Percentiles rank a stretch among this genome's conserved stretches.
Evolutionary conservation across 805 yeast genomes (phyloP).

Genomic region (Starmerella apis): DNA sequence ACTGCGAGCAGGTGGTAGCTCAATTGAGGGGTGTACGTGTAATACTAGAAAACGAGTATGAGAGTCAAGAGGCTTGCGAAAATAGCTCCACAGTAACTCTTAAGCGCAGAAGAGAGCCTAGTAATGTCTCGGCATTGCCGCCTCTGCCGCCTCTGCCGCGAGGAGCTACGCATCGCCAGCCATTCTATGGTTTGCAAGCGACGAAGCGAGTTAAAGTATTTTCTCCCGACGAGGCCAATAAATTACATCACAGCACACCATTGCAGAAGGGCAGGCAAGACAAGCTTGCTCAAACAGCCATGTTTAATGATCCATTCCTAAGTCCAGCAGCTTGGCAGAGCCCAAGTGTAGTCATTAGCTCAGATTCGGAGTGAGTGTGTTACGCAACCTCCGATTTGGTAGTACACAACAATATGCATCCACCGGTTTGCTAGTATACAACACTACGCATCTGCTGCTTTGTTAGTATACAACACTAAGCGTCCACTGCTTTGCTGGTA

Average conservation of each 20-base stretch:
- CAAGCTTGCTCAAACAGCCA: not conserved
- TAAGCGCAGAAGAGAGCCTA: not conserved
- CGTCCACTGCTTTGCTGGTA: no score
- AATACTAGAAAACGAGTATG: not conserved
- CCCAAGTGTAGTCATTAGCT: not conserved
- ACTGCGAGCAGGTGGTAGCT: constrained; percentile 13
- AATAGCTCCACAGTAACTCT: no score
- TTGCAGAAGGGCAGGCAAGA: not conserved
- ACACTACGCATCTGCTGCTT: no score
- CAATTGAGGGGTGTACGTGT: not conserved
- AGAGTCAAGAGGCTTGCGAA: no score
- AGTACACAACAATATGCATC: no score
- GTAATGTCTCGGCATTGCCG: not conserved
- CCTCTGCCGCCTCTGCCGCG: not conserved
- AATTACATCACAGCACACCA: not conserved
- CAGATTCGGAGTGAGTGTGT: not conserved
- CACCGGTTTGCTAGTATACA: no score
- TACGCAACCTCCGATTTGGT: not conserved
- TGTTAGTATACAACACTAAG: no score
- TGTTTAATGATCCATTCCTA: not conserved
- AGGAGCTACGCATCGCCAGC: not conserved
- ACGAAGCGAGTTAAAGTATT: not conserved
- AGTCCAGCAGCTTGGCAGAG: not conserved
- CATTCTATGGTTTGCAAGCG: not conserved
- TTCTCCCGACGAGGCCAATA: not conserved